phyloP scores from a whole-genome alignment of 257 asterid species.

The Solanum pennellii region DNA sequence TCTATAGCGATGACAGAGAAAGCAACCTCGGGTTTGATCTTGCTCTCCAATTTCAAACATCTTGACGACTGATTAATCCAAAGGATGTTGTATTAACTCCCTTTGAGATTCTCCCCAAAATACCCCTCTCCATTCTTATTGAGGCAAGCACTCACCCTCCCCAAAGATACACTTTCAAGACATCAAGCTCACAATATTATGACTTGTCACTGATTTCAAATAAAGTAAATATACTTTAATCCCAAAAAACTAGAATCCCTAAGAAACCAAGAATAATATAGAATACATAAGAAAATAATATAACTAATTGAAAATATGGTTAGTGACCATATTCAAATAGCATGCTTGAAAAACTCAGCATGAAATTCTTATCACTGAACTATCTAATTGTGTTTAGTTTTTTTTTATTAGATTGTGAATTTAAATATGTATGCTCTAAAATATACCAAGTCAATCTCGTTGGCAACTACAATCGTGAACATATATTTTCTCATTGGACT shows the following conservation, averaged over 20 bases:
- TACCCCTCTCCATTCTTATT: conserved; percentile 31
- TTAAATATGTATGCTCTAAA: not conserved
- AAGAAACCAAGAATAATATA: conserved; percentile 61
- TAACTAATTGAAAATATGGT: not conserved
- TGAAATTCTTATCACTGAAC: not conserved
- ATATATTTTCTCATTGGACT: too few relatives aligned
- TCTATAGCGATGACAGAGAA: conserved; percentile 48
- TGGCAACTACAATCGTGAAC: too few relatives aligned
- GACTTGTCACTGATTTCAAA: not conserved
- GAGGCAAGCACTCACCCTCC: conserved; percentile 15
- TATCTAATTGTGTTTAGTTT: not conserved
- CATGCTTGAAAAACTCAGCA: not conserved
- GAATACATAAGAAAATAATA: conserved; percentile 33
- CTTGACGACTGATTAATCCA: conserved; percentile 22
- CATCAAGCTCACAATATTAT: not conserved
- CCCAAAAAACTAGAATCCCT: conserved; percentile 20
- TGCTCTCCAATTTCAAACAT: conserved; percentile 27
- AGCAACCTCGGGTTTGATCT: conserved; percentile 46
- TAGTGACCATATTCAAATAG: not conserved
- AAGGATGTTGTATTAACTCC: conserved; percentile 17
- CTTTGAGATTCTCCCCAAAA: conserved; percentile 46
- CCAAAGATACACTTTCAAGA: conserved; percentile 22
- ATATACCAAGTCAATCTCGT: too few relatives aligned
- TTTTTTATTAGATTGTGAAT: not conserved
- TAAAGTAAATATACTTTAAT: conserved; percentile 1